Conservation (phyloP, 2,329 filamentous ascomycete species). For the Gaeumannomyces tritici region DNA sequence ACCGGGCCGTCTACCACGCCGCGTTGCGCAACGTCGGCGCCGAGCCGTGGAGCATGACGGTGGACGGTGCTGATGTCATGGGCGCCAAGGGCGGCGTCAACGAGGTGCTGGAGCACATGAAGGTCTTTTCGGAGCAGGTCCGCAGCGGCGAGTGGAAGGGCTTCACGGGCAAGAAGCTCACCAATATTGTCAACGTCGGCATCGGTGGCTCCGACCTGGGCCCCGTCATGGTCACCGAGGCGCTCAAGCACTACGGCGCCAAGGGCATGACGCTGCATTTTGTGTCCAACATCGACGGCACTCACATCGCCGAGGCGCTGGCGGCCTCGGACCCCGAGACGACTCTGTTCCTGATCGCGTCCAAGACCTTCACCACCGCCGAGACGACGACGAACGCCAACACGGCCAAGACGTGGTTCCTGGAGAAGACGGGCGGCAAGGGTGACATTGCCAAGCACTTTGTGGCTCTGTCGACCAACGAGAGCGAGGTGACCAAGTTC, state of each 20-base stretch:
- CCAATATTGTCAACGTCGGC: conserved; percentile 93
- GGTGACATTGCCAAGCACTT: conserved; percentile 96
- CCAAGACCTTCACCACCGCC: conserved; percentile 98
- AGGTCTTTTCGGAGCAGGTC: conserved; percentile 93
- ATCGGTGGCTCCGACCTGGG: conserved; percentile 99
- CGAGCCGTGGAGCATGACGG: conserved; percentile 65
- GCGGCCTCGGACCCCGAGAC: conserved; percentile 87
- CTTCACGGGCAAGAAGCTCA: conserved; percentile 93
- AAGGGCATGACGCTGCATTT: conserved; percentile 87
- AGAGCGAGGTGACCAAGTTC: conserved; percentile 92
- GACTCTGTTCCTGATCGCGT: conserved; percentile 96
- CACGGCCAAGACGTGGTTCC: conserved; percentile 94
- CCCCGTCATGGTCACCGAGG: conserved; percentile 98
- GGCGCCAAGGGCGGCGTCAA: conserved; percentile 83
- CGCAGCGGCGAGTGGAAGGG: conserved; percentile 95
- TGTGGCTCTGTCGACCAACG: conserved; percentile 94
- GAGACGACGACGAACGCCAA: conserved; percentile 97
- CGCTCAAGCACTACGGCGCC: conserved; percentile 88
- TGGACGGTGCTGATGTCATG: conserved; percentile 88
- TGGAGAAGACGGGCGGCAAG: conserved; percentile 67
- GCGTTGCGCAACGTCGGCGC: conserved; percentile 77
- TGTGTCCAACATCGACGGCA: conserved; percentile 98
- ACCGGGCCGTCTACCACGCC: conserved; percentile 90
- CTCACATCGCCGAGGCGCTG: conserved; percentile 91
- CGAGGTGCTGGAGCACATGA: conserved; percentile 90